These are phyloP conservation scores for Withania somnifera DNA, from an alignment of 305 asterid genomes.

Conservation along the genomic window DNA sequence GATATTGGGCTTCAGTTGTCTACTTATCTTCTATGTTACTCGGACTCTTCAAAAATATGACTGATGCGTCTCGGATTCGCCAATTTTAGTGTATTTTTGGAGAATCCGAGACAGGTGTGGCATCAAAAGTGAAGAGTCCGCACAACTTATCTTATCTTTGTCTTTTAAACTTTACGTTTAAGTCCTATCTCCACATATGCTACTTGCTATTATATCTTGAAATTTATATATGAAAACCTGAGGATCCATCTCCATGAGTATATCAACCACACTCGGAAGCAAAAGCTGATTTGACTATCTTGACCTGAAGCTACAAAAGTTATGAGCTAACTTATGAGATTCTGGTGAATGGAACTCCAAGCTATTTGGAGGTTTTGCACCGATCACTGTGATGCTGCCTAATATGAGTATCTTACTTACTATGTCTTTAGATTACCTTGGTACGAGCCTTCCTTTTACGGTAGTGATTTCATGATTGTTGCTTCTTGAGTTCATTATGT, in stretches of 20 bases:
- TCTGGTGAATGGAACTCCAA: not conserved
- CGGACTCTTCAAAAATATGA: no score
- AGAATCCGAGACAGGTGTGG: no score
- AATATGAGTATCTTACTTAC: not conserved
- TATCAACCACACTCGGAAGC: not conserved
- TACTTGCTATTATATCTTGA: not conserved
- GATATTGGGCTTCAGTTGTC: not conserved
- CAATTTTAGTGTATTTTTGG: no score
- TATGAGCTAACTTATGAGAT: not conserved
- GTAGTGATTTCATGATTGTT: slow-evolving; percentile 19
- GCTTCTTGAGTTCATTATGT: slow-evolving; percentile 17
- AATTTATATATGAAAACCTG: not conserved
- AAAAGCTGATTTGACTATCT: not conserved
- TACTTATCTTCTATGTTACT: not conserved
- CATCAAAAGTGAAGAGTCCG: no score
- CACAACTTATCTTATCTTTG: not conserved
- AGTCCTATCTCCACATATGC: not conserved
- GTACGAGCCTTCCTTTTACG: not conserved
- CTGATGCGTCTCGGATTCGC: no score
- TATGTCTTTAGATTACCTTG: slow-evolving; percentile 1
- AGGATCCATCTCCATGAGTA: not conserved
- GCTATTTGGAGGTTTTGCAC: not conserved
- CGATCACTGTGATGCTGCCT: not conserved
- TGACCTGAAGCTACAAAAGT: not conserved
- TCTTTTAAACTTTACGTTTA: not conserved